Evolutionary conservation across 2,329 filamentous ascomycete genomes (phyloP).

Genomic region (Trichoderma cornu-damae): DNA sequence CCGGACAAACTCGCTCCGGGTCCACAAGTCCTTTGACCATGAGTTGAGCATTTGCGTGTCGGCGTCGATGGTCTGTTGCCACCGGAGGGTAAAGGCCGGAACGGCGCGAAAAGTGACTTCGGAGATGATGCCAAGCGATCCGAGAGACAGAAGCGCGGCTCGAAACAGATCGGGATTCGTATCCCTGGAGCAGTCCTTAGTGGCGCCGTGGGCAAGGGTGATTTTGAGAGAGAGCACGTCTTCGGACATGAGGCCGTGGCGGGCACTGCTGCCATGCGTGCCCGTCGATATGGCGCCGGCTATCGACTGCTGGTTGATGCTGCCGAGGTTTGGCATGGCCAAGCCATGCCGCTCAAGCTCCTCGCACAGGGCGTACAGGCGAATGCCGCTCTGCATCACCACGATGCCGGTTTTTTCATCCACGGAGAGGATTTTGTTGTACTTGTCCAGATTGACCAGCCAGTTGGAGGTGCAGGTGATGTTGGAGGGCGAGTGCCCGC

Average conservation of each 20-base stretch:
- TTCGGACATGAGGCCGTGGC: conserved; percentile 79
- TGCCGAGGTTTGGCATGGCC: conserved; percentile 86
- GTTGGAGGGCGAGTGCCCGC: conserved; percentile 85
- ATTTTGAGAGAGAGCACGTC: conserved; percentile 70
- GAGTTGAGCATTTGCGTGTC: conserved; percentile 62
- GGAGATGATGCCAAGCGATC: conserved; percentile 83
- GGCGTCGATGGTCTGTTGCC: conserved; percentile 73
- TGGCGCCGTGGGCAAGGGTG: conserved; percentile 73
- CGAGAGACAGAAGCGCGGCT: conserved; percentile 79
- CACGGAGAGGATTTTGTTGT: conserved; percentile 65
- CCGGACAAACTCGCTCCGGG: conserved; percentile 76
- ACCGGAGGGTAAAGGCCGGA: conserved; percentile 76
- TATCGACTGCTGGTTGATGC: conserved; percentile 91
- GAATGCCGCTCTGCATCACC: conserved; percentile 81
- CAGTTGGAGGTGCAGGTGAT: conserved; percentile 90
- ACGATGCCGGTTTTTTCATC: conserved; percentile 62
- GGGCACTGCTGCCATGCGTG: conserved; percentile 83
- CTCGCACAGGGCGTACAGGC: conserved; percentile 67
- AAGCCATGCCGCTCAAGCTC: conserved; percentile 70
- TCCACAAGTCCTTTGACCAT: conserved; percentile 77
- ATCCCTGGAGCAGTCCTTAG: conserved; percentile 63
- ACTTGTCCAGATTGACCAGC: conserved; percentile 89
- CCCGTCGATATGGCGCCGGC: conserved; percentile 89
- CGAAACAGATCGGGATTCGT: conserved; percentile 76
- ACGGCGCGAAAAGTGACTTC: conserved; percentile 82